These are phyloP conservation scores for Vachellia collinsii DNA, from an alignment of 306 rosid species.

Conservation along the genomic window DNA sequence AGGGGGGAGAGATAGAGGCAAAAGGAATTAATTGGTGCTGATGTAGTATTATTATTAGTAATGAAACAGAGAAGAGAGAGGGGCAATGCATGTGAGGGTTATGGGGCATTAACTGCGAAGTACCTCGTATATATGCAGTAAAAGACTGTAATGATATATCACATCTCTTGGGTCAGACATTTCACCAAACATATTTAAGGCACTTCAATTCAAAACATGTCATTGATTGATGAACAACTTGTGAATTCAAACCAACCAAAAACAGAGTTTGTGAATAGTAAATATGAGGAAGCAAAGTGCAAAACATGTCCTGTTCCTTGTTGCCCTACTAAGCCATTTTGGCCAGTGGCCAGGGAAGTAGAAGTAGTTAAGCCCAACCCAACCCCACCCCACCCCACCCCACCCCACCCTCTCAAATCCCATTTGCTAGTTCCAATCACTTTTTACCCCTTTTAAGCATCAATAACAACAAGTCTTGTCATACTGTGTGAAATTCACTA, in stretches of 20 bases:
- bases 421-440: too few relatives aligned
- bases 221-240: slow-evolving; percentile 13
- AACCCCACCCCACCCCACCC: not conserved
- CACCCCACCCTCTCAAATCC: not conserved
- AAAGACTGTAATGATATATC: slow-evolving; percentile 43
- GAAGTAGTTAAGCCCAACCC: not conserved
- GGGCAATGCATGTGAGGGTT: not conserved
- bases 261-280: slow-evolving; percentile 15
- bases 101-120: slow-evolving; percentile 41
- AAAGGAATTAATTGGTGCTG: slow-evolving; percentile 49
- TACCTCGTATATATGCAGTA: slow-evolving; percentile 44
- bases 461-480: too few relatives aligned
- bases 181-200: slow-evolving; percentile 54
- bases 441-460: too few relatives aligned
- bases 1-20: slow-evolving; percentile 32
- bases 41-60: not conserved
- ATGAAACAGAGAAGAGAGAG: slow-evolving; percentile 9
- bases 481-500: too few relatives aligned
- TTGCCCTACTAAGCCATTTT: not conserved
- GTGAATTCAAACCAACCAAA: slow-evolving; percentile 17
- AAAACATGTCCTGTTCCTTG: slow-evolving; percentile 16
- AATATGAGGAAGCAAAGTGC: slow-evolving; percentile 24
- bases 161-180: slow-evolving; percentile 43
- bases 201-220: slow-evolving; percentile 16
- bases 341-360: not conserved